Evolutionary conservation across 164 flowering plant genomes (phyloP), one percentile per base, ranked within the genome.

Genomic region (Litsea cubeba): DNA sequence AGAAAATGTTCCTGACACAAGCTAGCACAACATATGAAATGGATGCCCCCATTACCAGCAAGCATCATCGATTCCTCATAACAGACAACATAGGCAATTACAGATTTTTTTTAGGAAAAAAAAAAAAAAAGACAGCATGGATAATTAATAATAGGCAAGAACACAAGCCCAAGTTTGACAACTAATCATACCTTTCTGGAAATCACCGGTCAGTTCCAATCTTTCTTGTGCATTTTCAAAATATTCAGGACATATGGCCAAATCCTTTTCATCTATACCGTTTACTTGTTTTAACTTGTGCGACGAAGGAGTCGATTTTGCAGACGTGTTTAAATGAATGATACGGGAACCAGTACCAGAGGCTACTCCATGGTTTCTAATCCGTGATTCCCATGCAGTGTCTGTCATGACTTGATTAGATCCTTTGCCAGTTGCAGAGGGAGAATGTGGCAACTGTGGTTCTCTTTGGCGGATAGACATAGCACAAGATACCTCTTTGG

Each of bases 351-450:
- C 76, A 65, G 70, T 49, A 62, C 62, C 82, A 69, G 70, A 77
- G 66, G 57, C 66, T 35, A 77, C 65, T 30, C 65, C 65, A 49
- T 76, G 79, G 68, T 64, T 83, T 72, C 77, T 74, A 49, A 50
- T 32, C n/a, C 35, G 17, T 67, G 77, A 69, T 24, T 78, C 79
- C 72, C 50, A 72, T 12, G 51, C 79, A 68, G 82, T 67, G 69
- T 82, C 87, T 12, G 73, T 51, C 71, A 70, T 67, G 26, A 84
- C 73, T 72, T 84, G 86, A 82, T 87, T 87, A 71, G 90, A 86
- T 71, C 91, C 91, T 79, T 80, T 83, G 66, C 87, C 90, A n/a
- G 89, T 88, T 46, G 75, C 86, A 71, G 85, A 76, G 57, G 89
- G 79, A 80, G 88, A 87, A 77, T 83, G 85, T 8, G 83, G 82